A percentile compares a stretch with the other conserved stretches of the same genome.
phyloP scores from a whole-genome alignment of 495 filamentous ascomycete species.

The Letharia columbiana region DNA sequence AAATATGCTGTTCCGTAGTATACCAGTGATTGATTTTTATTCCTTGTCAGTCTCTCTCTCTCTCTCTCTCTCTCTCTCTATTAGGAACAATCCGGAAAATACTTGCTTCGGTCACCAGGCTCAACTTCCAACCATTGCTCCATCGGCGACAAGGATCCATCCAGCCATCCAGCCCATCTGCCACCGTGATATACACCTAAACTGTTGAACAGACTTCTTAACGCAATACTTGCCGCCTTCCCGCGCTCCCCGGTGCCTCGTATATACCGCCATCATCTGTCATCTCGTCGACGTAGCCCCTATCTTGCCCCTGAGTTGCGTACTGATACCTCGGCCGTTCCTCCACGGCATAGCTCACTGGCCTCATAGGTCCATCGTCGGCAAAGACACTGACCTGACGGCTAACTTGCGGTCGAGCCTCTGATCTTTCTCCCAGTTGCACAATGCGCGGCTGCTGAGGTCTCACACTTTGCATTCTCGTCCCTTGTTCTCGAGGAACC shows the following conservation, averaged over 20 bases:
- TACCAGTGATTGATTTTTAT: no score
- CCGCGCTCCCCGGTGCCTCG: slow-evolving; percentile 11
- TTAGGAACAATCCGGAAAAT: no score
- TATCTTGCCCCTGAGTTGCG: slow-evolving; percentile 16
- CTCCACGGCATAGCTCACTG: slow-evolving; percentile 12
- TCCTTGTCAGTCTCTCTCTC: no score
- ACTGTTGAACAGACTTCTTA: not conserved
- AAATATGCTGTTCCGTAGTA: no score
- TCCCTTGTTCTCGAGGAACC: slow-evolving; percentile 36
- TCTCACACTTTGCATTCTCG: slow-evolving; percentile 45
- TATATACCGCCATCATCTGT: slow-evolving; percentile 13
- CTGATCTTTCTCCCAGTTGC: slow-evolving; percentile 20
- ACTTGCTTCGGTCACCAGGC: not conserved
- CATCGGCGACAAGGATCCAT: not conserved
- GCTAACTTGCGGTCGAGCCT: slow-evolving; percentile 22
- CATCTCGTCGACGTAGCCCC: slow-evolving; percentile 14
- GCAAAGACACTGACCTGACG: slow-evolving; percentile 34
- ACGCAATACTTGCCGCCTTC: slow-evolving; percentile 13
- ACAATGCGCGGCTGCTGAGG: slow-evolving; percentile 33
- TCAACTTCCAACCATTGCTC: not conserved
- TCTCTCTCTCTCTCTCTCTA: no score
- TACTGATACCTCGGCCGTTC: slow-evolving; percentile 21
- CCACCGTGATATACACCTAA: not conserved
- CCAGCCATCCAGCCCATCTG: not conserved
- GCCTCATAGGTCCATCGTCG: slow-evolving; percentile 25